These are phyloP conservation scores for Wickerhamomyces bisporus DNA, from an alignment of 805 yeast genomes.

Conservation along the genomic window DNA sequence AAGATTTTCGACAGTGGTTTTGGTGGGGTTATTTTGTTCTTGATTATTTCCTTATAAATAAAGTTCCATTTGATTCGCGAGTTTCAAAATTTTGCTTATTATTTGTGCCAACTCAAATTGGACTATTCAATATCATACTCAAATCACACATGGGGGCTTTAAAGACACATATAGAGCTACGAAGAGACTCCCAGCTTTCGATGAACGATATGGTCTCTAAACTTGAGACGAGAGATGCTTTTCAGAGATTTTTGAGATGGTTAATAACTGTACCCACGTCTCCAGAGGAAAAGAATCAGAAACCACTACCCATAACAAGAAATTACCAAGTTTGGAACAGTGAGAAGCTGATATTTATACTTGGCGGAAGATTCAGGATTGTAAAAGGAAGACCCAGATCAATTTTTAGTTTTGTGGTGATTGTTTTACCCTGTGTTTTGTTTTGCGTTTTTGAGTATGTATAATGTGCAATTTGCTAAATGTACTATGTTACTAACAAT, in stretches of 20 bases:
- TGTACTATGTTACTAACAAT: neutral
- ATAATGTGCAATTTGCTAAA: neutral
- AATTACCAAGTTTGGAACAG: conserved; percentile 42
- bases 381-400: conserved; percentile 36
- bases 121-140: too few relatives aligned
- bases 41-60: too few relatives aligned
- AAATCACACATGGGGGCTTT: too few relatives aligned
- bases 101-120: too few relatives aligned
- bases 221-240: conserved; percentile 18
- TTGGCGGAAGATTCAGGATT: conserved; percentile 62
- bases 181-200: neutral
- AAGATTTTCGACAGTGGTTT: too few relatives aligned
- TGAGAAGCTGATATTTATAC: conserved; percentile 42
- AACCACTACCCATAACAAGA: neutral
- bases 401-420: conserved; percentile 28
- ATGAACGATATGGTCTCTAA: neutral
- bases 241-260: conserved; percentile 17
- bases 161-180: too few relatives aligned
- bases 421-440: conserved; percentile 45
- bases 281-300: neutral
- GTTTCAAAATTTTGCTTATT: too few relatives aligned
- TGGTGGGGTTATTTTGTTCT: too few relatives aligned
- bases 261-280: conserved; percentile 16
- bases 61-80: too few relatives aligned
- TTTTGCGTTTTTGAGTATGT: conserved; percentile 45